phyloP scores from a whole-genome alignment of 2,329 filamentous ascomycete genomes.

The Colletotrichum sojae region DNA sequence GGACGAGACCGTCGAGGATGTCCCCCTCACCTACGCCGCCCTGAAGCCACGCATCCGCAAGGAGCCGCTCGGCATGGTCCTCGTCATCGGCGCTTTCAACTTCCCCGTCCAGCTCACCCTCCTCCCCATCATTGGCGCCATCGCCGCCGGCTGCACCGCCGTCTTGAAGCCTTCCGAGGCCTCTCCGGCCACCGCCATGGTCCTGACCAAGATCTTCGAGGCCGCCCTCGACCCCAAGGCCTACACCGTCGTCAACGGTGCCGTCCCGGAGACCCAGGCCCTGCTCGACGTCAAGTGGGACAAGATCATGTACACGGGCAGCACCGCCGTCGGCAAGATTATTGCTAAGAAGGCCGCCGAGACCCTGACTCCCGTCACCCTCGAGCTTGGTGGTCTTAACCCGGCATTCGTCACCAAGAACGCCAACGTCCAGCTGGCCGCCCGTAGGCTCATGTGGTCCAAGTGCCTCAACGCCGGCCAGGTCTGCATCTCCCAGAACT shows the following conservation, averaged over 20 bases:
- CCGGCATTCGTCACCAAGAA: constrained; percentile 92
- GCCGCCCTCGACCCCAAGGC: constrained; percentile 81
- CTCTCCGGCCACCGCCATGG: constrained; percentile 81
- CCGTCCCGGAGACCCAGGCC: constrained; percentile 82
- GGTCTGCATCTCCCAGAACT: constrained; percentile 94
- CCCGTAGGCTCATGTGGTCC: constrained; percentile 88
- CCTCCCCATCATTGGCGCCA: constrained; percentile 87
- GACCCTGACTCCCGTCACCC: constrained; percentile 86
- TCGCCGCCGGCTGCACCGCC: constrained; percentile 91
- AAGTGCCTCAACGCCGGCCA: constrained; percentile 92
- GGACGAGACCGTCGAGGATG: constrained; percentile 82
- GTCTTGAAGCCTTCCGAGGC: constrained; percentile 93
- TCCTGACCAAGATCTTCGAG: constrained; percentile 84
- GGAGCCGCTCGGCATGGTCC: constrained; percentile 85
- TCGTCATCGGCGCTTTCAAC: constrained; percentile 96
- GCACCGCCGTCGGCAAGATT: constrained; percentile 83
- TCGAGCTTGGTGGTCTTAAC: constrained; percentile 93
- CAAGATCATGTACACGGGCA: constrained; percentile 98
- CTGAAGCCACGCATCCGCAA: constrained; percentile 85
- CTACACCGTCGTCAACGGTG: constrained; percentile 86
- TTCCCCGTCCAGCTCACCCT: constrained; percentile 89
- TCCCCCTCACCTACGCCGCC: constrained; percentile 76
- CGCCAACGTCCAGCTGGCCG: constrained; percentile 84
- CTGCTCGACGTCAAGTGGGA: constrained; percentile 93
- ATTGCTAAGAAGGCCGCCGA: constrained; percentile 91